These are phyloP conservation scores for Coccomyxa sp. DNA, from an alignment of 139 green algal genomes.

Conservation along the genomic window DNA sequence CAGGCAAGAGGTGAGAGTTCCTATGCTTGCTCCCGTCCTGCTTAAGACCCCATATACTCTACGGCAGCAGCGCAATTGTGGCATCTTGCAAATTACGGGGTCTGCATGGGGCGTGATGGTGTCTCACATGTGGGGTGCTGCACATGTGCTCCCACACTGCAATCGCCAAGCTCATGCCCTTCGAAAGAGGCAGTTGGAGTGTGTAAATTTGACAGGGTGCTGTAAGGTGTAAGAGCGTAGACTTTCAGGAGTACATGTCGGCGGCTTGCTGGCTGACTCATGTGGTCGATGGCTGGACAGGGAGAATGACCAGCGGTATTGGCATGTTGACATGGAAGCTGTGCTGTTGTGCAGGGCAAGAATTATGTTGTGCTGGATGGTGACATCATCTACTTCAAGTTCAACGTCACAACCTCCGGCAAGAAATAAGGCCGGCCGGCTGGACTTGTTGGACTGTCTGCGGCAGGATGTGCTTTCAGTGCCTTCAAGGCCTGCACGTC, in stretches of 20 bases:
- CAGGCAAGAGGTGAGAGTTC: conserved; percentile 64
- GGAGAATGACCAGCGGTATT: too few species aligned
- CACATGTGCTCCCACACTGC: neutral
- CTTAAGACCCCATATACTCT: too few species aligned
- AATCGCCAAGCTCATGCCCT: neutral
- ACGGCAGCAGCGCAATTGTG: neutral
- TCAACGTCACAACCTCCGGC: conserved; percentile 46
- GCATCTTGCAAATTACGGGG: neutral
- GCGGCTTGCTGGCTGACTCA: too few species aligned
- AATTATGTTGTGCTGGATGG: conserved; percentile 88
- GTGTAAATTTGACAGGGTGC: too few species aligned
- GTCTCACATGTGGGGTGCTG: neutral
- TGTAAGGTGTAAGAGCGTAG: too few species aligned
- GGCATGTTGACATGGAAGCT: neutral
- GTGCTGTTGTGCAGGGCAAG: conserved; percentile 61
- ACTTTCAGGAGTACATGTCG: too few species aligned
- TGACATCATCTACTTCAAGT: conserved; percentile 97
- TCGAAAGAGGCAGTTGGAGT: neutral
- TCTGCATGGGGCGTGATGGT: neutral
- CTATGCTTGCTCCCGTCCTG: neutral
- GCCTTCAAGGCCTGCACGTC: too few species aligned
- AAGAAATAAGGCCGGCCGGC: conserved; percentile 19
- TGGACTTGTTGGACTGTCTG: too few species aligned
- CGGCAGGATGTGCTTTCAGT: too few species aligned
- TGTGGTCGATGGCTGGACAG: too few species aligned